These are phyloP conservation scores for Thielaviopsis ethacetica DNA, from an alignment of 2,329 filamentous ascomycete genomes.

Conservation along the genomic window DNA sequence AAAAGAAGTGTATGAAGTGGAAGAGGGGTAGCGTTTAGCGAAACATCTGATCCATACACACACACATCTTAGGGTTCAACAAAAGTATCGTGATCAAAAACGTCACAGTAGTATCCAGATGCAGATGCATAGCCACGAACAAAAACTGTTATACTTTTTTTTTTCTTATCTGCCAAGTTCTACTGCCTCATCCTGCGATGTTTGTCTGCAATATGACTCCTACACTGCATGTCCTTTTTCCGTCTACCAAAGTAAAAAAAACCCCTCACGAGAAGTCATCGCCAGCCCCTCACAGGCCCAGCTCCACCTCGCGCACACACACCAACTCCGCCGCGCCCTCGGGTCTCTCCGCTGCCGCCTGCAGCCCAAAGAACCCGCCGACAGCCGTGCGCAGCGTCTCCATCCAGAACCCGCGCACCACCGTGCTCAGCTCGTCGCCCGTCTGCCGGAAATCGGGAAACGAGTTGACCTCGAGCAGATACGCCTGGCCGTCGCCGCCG, in stretches of 20 bases:
- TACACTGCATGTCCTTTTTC: too few relatives aligned
- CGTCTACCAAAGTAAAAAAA: too few relatives aligned
- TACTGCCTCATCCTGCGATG: not conserved
- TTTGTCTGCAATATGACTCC: too few relatives aligned
- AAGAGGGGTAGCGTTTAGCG: too few relatives aligned
- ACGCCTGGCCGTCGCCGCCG: constrained; percentile 45
- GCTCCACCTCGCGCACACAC: constrained; percentile 34
- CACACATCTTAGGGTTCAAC: too few relatives aligned
- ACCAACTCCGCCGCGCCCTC: constrained; percentile 26
- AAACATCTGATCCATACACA: too few relatives aligned
- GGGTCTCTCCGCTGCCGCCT: constrained; percentile 13
- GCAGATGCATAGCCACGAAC: too few relatives aligned
- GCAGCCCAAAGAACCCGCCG: constrained; percentile 44
- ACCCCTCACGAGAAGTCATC: constrained; percentile 10
- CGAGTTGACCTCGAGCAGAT: constrained; percentile 82
- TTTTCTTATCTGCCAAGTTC: not conserved
- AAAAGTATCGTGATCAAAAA: too few relatives aligned
- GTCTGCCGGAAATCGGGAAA: constrained; percentile 95
- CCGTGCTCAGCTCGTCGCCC: constrained; percentile 49
- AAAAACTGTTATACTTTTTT: not conserved
- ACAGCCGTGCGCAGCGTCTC: constrained; percentile 55
- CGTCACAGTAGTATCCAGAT: too few relatives aligned
- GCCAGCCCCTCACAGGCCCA: constrained; percentile 24
- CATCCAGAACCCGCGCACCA: constrained; percentile 65
- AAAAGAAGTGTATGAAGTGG: too few relatives aligned